Percentiles rank a stretch among this genome's conserved stretches.
Conservation (phyloP, 2,329 filamentous ascomycete species). For the Xylaria sp. region DNA sequence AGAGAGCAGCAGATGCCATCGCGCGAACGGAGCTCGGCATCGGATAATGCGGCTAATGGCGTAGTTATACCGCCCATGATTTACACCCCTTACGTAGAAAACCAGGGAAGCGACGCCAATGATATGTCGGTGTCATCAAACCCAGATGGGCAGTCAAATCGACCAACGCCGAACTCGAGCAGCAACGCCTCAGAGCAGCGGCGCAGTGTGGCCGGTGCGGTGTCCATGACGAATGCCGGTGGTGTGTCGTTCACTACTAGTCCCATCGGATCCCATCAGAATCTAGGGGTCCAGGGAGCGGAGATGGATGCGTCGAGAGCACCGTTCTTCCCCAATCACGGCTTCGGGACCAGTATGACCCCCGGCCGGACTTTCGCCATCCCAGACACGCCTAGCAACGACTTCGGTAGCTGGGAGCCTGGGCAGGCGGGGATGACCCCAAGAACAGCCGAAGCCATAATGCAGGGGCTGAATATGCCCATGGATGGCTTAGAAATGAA, state of each 20-base stretch:
- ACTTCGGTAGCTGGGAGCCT: slow-evolving; percentile 59
- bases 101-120: slow-evolving; percentile 58
- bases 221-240: slow-evolving; percentile 54
- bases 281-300: slow-evolving; percentile 51
- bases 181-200: slow-evolving; percentile 58
- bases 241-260: slow-evolving; percentile 64
- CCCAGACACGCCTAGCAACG: slow-evolving; percentile 52
- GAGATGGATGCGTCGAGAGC: slow-evolving; percentile 53
- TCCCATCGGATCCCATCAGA: slow-evolving; percentile 59
- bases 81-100: slow-evolving; percentile 53
- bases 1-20: slow-evolving; percentile 54
- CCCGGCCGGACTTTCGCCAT: slow-evolving; percentile 52
- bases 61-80: slow-evolving; percentile 33
- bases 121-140: slow-evolving; percentile 63
- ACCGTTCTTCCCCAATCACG: slow-evolving; percentile 55
- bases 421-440: slow-evolving; percentile 63
- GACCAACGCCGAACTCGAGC: slow-evolving; percentile 71
- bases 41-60: slow-evolving; percentile 31
- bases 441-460: slow-evolving; percentile 64
- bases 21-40: slow-evolving; percentile 42
- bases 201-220: slow-evolving; percentile 44
- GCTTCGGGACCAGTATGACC: slow-evolving; percentile 54
- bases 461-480: slow-evolving; percentile 64
- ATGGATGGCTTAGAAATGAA: slow-evolving; percentile 70
- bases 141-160: slow-evolving; percentile 60